Conservation (phyloP, 108 stramenopile genomes). For the Conticribra guillardii region DNA sequence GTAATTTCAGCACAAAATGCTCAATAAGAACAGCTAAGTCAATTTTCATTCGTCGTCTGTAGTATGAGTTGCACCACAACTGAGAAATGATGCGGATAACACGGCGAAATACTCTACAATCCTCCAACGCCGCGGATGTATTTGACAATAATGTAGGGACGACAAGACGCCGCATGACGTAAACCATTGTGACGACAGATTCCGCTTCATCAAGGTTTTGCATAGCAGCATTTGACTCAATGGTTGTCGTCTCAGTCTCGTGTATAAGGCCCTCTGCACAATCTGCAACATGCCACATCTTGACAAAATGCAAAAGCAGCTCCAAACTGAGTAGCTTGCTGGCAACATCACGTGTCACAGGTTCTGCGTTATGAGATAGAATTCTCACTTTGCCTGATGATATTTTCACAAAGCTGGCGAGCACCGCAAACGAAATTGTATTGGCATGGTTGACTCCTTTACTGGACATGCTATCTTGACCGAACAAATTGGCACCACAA, state of each 20-base stretch:
- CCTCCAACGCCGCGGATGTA: constrained; percentile 70
- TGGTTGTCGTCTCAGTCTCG: too few species aligned
- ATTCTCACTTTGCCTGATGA: constrained; percentile 68
- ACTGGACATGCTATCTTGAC: constrained; percentile 38
- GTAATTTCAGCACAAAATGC: constrained; percentile 72
- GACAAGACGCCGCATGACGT: constrained; percentile 83
- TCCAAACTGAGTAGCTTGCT: constrained; percentile 84
- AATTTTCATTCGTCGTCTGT: constrained; percentile 71
- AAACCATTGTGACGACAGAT: constrained; percentile 67
- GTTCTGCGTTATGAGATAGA: constrained; percentile 43
- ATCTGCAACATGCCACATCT: constrained; percentile 47
- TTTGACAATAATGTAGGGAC: constrained; percentile 82
- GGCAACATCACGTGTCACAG: constrained; percentile 75
- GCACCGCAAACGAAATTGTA: constrained; percentile 67
- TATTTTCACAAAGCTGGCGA: constrained; percentile 79
- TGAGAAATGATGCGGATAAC: constrained; percentile 71
- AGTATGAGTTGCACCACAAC: constrained; percentile 73
- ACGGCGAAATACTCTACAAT: constrained; percentile 72
- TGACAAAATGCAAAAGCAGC: constrained; percentile 71
- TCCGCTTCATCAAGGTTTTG: constrained; percentile 12
- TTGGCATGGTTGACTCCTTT: constrained; percentile 47
- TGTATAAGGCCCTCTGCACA: constrained; percentile 6
- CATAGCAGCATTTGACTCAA: background rate
- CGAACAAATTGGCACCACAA: constrained; percentile 77
- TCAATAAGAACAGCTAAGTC: constrained; percentile 88